Percentiles rank a stretch among this genome's conserved stretches.
phyloP scores from a whole-genome alignment of 2,329 filamentous ascomycete species.

The Clarireedia monteithiana region DNA sequence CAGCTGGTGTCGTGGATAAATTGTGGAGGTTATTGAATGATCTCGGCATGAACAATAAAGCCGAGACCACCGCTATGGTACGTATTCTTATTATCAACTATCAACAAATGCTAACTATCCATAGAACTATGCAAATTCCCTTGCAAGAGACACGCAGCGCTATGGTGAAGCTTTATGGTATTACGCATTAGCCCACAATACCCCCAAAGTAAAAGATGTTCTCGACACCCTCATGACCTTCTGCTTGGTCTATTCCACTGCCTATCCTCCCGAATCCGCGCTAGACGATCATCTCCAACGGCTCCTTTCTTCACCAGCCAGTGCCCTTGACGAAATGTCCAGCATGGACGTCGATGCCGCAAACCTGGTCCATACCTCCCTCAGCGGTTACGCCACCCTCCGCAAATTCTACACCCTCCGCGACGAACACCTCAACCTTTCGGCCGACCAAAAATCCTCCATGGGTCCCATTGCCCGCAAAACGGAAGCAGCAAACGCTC shows the following conservation, averaged over 20 bases:
- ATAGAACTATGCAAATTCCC: conserved; percentile 74
- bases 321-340: conserved; percentile 64
- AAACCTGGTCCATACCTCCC: conserved; percentile 71
- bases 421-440: conserved; percentile 49
- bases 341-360: conserved; percentile 74
- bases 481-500: conserved; percentile 61
- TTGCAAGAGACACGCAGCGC: conserved; percentile 63
- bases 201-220: conserved; percentile 73
- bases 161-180: conserved; percentile 87
- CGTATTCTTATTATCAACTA: conserved; percentile 24
- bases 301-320: conserved; percentile 64
- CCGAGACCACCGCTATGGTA: conserved; percentile 77
- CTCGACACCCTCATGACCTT: conserved; percentile 81
- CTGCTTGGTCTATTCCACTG: conserved; percentile 76
- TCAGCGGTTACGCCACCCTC: conserved; percentile 87
- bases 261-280: conserved; percentile 63
- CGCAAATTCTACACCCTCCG: conserved; percentile 86
- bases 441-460: conserved; percentile 32
- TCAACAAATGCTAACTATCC: conserved; percentile 21
- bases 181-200: conserved; percentile 76
- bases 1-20: conserved; percentile 68
- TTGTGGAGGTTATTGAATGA: conserved; percentile 71
- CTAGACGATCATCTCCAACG: conserved; percentile 65
- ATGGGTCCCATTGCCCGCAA: conserved; percentile 48
- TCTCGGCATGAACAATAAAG: conserved; percentile 70